Conservation (phyloP, 75 land plant genomes). For the Adiantum capillusveneris region DNA sequence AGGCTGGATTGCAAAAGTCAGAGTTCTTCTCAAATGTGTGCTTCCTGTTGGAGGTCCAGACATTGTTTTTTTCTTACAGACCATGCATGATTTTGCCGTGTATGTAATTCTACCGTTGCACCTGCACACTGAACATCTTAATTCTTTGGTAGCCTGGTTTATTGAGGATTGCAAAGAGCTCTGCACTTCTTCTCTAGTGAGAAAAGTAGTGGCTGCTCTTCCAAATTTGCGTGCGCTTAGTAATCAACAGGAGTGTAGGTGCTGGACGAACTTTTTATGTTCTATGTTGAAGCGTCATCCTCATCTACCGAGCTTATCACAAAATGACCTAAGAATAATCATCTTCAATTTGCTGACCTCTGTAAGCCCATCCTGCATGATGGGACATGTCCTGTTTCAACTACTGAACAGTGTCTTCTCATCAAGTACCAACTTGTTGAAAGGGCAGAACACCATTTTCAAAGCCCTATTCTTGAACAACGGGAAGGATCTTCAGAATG, state of each 20-base stretch:
- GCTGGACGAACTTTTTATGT: background rate
- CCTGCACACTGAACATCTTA: background rate
- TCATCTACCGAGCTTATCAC: background rate
- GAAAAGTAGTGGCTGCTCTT: background rate
- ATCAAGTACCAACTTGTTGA: background rate
- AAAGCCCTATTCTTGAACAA: background rate
- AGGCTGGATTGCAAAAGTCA: constrained; percentile 5
- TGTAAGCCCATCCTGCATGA: background rate
- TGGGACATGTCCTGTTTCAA: constrained; percentile 1
- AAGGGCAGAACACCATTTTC: background rate
- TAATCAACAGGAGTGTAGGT: background rate
- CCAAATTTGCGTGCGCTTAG: background rate
- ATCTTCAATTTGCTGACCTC: background rate
- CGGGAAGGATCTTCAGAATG: background rate
- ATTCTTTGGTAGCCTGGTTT: constrained; percentile 11
- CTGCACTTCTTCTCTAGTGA: background rate
- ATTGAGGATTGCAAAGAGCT: background rate
- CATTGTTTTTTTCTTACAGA: constrained; percentile 5
- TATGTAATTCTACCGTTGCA: constrained; percentile 9
- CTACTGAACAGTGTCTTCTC: background rate
- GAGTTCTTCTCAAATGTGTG: constrained; percentile 6
- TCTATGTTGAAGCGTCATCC: background rate
- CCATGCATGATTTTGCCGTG: constrained; percentile 6
- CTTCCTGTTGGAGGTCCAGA: constrained; percentile 7
- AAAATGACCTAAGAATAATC: background rate